Evolutionary conservation across 176 grass and related monocot genomes (phyloP).

Genomic region (Canna indica): DNA sequence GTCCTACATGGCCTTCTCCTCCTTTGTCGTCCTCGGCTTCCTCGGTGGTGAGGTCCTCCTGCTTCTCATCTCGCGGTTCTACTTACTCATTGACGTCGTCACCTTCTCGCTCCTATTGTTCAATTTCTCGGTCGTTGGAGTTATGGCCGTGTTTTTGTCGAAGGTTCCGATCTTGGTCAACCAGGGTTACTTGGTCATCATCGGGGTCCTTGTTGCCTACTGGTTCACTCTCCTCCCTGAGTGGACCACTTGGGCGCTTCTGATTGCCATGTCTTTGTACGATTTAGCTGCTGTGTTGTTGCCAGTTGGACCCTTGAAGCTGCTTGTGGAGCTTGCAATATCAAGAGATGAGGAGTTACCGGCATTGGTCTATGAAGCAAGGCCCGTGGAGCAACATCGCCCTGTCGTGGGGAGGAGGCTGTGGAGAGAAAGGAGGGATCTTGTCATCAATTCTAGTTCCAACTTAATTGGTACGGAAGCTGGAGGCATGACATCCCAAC

Average conservation of each 20-base stretch:
- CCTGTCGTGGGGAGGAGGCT: constrained; percentile 40
- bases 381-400: constrained; percentile 57
- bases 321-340: constrained; percentile 73
- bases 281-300: constrained; percentile 83
- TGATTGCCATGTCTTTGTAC: constrained; percentile 76
- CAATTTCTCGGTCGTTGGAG: constrained; percentile 56
- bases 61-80: constrained; percentile 48
- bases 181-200: constrained; percentile 57
- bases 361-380: constrained; percentile 71
- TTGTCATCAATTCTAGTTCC: constrained; percentile 19
- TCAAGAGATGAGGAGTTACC: constrained; percentile 91
- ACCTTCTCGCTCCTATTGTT: constrained; percentile 61
- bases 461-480: constrained; percentile 25
- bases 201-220: constrained; percentile 80
- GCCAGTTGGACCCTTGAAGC: constrained; percentile 59
- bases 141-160: constrained; percentile 40
- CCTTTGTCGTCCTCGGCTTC: constrained; percentile 49
- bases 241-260: constrained; percentile 89
- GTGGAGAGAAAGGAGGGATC: constrained; percentile 48
- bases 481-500: constrained; percentile 9
- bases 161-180: constrained; percentile 77
- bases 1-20: constrained; percentile 70
- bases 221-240: constrained; percentile 86
- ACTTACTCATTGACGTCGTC: constrained; percentile 54
- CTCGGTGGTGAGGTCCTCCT: constrained; percentile 65